A percentile compares a stretch with the other conserved stretches of the same genome.
Conservation (phyloP, 2,329 filamentous ascomycete genomes). For the Hortaea werneckii region DNA sequence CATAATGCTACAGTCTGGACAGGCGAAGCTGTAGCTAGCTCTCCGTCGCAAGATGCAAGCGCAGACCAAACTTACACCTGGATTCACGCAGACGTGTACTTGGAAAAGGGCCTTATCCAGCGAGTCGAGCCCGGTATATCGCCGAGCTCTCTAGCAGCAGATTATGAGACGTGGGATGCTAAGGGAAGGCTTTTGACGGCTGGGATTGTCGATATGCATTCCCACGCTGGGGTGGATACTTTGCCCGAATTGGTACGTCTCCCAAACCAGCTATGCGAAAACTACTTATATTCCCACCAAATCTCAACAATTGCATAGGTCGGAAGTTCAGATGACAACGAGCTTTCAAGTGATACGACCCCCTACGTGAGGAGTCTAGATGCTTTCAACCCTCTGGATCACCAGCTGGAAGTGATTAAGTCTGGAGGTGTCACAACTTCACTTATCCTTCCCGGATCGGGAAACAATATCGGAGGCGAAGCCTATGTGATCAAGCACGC, state of each 20-base stretch:
- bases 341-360: constrained; percentile 53
- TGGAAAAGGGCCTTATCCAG: constrained; percentile 53
- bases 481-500: constrained; percentile 60
- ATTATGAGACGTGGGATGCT: constrained; percentile 47
- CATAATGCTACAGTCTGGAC: constrained; percentile 58
- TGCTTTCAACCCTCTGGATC: constrained; percentile 52
- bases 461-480: constrained; percentile 63
- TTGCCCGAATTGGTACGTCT: constrained; percentile 41
- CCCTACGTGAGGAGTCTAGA: constrained; percentile 60
- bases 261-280: no score
- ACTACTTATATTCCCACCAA: no score
- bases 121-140: constrained; percentile 40
- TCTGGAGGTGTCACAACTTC: constrained; percentile 63
- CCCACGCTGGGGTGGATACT: constrained; percentile 51
- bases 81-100: constrained; percentile 49
- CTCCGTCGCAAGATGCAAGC: constrained; percentile 44
- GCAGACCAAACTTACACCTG: constrained; percentile 52
- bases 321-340: constrained; percentile 52
- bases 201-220: constrained; percentile 65
- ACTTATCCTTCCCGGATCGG: constrained; percentile 56
- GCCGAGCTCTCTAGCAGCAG: constrained; percentile 33
- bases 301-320: neutral
- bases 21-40: constrained; percentile 48
- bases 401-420: constrained; percentile 58
- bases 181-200: constrained; percentile 52